Evolutionary conservation across 23 red algal genomes (phyloP), one percentile per base, ranked within the genome.

Genomic region (Gracilaria gracilis): DNA sequence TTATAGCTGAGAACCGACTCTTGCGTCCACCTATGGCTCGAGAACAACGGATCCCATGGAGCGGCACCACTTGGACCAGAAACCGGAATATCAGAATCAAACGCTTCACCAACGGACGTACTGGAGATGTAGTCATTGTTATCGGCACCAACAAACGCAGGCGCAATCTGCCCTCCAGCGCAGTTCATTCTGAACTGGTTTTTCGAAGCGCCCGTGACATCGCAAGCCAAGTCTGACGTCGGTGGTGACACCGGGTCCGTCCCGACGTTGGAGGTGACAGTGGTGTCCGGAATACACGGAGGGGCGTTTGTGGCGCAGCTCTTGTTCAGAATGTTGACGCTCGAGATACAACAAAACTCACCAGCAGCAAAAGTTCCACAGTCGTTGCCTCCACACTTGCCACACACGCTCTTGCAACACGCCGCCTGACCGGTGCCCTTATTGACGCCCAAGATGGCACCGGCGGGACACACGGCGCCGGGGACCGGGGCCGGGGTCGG

Each of bases 101-200:
- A 90, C 25, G 61, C 55, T 1, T 77, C 54, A 31, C 87, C 87
- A 3, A 77, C 74, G 13, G 55, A 57, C 13, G 73, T 75, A 28
- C 71, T 80, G 1, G 87, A 80, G 2, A 90, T 71, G 47, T 90
- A 90, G 7, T 90, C 39, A 21, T 61, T 64, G 39, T 90, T 90
- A 81, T 90, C 87, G 25, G 87, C 87, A 35, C 87, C 87, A 34
- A 90, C 74, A 8, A 74, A 61, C 39, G 75, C 87, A 38, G 47
- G 39, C 40, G 48, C 74, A n/a, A 90, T 71, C 57, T 61, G 31
- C 7, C 23, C 20, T 55, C 87, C 87, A 37, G 40, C 87, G 48
- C 53, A 48, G 74, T 90, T 90, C 57, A 90, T 80, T 19, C 87
- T 44, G 72, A 90, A 90, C 33, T 70, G 61, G 73, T 80, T 81